A percentile compares a stretch with the other conserved stretches of the same genome.
These are phyloP conservation scores for Fistulifera pelliculosa DNA, from an alignment of 108 stramenopile species.

Conservation along the genomic window DNA sequence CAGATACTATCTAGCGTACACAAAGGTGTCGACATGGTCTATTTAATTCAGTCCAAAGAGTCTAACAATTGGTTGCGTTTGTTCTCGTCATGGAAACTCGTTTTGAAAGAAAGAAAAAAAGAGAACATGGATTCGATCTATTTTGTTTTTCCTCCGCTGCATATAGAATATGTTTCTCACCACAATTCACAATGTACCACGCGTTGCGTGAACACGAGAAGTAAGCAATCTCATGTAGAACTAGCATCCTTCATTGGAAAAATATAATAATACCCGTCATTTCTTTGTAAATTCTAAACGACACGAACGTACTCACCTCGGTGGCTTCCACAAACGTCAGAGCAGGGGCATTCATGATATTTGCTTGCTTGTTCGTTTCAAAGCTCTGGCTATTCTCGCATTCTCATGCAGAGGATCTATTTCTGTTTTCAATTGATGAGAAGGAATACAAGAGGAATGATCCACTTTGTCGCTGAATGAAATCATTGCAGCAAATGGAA, in stretches of 20 bases:
- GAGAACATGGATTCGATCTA: too few relatives aligned
- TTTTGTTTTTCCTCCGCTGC: not conserved
- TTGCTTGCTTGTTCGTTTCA: not conserved
- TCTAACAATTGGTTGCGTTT: constrained; percentile 14
- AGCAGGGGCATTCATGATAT: constrained; percentile 17
- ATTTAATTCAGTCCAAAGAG: constrained; percentile 26
- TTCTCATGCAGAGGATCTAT: too few relatives aligned
- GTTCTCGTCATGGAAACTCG: constrained; percentile 4
- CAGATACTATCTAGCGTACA: constrained; percentile 58
- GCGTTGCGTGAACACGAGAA: not conserved
- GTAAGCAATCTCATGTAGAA: constrained; percentile 57
- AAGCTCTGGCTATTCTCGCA: constrained; percentile 3
- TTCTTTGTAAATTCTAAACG: too few relatives aligned
- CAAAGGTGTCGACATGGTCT: constrained; percentile 10
- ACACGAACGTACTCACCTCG: constrained; percentile 26
- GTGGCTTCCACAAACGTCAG: constrained; percentile 34
- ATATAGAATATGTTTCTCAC: not conserved
- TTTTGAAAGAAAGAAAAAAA: too few relatives aligned
- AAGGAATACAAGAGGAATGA: too few relatives aligned
- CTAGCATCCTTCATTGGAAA: constrained; percentile 19
- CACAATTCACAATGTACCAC: constrained; percentile 1
- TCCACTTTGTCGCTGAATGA: too few relatives aligned
- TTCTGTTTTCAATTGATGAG: too few relatives aligned
- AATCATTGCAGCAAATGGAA: too few relatives aligned
- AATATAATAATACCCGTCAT: not conserved